phyloP scores from a whole-genome alignment of 1,139 yeast genomes.

The Blastobotrys aristatus region DNA sequence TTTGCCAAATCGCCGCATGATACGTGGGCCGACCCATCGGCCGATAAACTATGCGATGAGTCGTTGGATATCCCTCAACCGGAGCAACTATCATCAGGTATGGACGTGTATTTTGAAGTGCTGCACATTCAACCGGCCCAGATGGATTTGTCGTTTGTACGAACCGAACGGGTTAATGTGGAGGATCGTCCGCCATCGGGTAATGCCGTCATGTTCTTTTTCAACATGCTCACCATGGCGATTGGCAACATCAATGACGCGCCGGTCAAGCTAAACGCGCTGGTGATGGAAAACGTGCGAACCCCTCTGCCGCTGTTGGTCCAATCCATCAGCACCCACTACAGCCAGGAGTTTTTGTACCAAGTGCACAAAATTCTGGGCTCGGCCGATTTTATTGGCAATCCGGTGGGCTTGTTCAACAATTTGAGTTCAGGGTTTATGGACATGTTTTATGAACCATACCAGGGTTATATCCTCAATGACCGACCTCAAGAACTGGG shows the following conservation, averaged over 20 bases:
- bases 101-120: slow-evolving; percentile 86
- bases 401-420: slow-evolving; percentile 94
- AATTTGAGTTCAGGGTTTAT: slow-evolving; percentile 90
- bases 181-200: slow-evolving; percentile 53
- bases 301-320: slow-evolving; percentile 73
- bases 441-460: slow-evolving; percentile 96
- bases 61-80: slow-evolving; percentile 68
- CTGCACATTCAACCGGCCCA: slow-evolving; percentile 90
- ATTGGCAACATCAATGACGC: slow-evolving; percentile 97
- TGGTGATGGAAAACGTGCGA: slow-evolving; percentile 81
- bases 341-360: slow-evolving; percentile 86
- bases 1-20: slow-evolving; percentile 59
- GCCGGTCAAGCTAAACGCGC: slow-evolving; percentile 82
- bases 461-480: slow-evolving; percentile 88
- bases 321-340: slow-evolving; percentile 75
- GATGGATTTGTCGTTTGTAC: slow-evolving; percentile 81
- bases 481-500: slow-evolving; percentile 97
- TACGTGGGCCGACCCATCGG: slow-evolving; percentile 24
- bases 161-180: slow-evolving; percentile 74
- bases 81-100: slow-evolving; percentile 48
- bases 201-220: slow-evolving; percentile 62
- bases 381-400: slow-evolving; percentile 93
- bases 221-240: slow-evolving; percentile 91
- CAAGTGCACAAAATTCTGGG: slow-evolving; percentile 93
- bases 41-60: slow-evolving; percentile 53